These are phyloP conservation scores for Solanum corneliomulleri DNA, from an alignment of 257 asterid species.

Conservation along the genomic window DNA sequence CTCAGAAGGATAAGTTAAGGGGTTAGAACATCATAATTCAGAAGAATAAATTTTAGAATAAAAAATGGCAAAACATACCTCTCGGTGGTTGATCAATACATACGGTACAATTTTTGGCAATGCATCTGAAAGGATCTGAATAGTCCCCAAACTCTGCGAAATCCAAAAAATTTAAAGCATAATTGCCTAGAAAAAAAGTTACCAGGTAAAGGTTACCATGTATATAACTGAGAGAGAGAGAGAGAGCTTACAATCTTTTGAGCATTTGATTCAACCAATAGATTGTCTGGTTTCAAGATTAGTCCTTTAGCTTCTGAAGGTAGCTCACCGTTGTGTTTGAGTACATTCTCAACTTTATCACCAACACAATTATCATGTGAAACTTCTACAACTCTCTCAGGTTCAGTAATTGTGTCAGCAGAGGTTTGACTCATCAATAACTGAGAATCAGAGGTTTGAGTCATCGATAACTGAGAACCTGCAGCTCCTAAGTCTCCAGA, in stretches of 20 bases:
- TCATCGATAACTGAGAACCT: conserved; percentile 23
- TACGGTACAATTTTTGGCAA: conserved; percentile 87
- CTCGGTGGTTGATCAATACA: conserved; percentile 90
- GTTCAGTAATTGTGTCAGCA: conserved; percentile 22
- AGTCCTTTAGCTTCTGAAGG: conserved; percentile 29
- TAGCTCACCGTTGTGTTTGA: conserved; percentile 24
- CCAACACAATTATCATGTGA: conserved; percentile 19
- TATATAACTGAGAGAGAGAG: not conserved
- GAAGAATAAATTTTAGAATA: not conserved
- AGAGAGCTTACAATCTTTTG: conserved; percentile 47
- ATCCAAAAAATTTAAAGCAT: not conserved
- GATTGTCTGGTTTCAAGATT: conserved; percentile 25
- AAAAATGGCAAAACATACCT: conserved; percentile 40
- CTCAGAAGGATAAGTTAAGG: not conserved
- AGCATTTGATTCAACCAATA: conserved; percentile 38
- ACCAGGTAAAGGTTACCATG: not conserved
- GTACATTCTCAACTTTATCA: conserved; percentile 20
- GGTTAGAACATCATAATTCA: not conserved
- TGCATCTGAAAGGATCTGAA: conserved; percentile 89
- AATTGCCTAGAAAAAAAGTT: not conserved
- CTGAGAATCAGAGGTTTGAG: conserved; percentile 21
- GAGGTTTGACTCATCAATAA: conserved; percentile 19
- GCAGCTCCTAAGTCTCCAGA: conserved; percentile 22
- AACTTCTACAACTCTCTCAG: conserved; percentile 38
- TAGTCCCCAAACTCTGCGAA: conserved; percentile 70